Evolutionary conservation across 805 yeast genomes (phyloP).

Genomic region (Wickerhamiella alocasiicola): DNA sequence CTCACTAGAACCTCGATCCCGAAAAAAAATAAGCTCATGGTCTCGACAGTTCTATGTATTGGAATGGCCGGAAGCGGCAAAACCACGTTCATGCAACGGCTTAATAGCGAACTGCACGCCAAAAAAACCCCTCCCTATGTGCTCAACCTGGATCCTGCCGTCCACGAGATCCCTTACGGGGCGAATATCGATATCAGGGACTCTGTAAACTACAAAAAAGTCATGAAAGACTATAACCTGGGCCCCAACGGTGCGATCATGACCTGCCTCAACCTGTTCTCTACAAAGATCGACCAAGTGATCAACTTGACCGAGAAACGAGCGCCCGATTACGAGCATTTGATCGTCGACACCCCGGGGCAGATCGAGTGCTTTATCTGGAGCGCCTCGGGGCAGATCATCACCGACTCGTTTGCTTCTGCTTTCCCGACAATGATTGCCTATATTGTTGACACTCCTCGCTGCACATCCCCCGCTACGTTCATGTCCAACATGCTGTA

Average conservation of each 20-base stretch:
- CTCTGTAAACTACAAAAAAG: conserved; percentile 87
- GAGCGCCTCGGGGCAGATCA: conserved; percentile 95
- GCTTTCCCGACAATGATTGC: conserved; percentile 93
- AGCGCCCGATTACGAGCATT: conserved; percentile 42
- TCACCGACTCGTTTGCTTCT: conserved; percentile 93
- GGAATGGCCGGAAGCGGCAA: conserved; percentile 82
- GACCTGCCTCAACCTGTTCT: conserved; percentile 78
- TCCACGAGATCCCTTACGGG: conserved; percentile 81
- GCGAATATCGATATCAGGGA: conserved; percentile 94
- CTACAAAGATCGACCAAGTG: conserved; percentile 95
- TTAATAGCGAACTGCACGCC: conserved; percentile 77
- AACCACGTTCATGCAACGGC: conserved; percentile 92
- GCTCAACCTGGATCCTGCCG: conserved; percentile 93
- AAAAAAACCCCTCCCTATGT: conserved; percentile 69
- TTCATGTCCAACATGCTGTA: conserved; percentile 97
- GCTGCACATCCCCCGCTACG: conserved; percentile 88
- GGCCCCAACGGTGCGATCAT: conserved; percentile 99
- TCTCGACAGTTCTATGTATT: conserved; percentile 35
- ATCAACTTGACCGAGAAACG: conserved; percentile 74
- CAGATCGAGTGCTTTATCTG: conserved; percentile 97
- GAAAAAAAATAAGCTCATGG: too few relatives aligned
- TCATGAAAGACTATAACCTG: conserved; percentile 82
- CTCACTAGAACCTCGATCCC: too few relatives aligned
- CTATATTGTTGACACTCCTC: conserved; percentile 91
- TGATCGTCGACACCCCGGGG: conserved; percentile 94